A percentile compares a stretch with the other conserved stretches of the same genome.
These are phyloP conservation scores for Fusarium guadeloupense DNA, from an alignment of 2,329 filamentous ascomycete species.

Conservation along the genomic window DNA sequence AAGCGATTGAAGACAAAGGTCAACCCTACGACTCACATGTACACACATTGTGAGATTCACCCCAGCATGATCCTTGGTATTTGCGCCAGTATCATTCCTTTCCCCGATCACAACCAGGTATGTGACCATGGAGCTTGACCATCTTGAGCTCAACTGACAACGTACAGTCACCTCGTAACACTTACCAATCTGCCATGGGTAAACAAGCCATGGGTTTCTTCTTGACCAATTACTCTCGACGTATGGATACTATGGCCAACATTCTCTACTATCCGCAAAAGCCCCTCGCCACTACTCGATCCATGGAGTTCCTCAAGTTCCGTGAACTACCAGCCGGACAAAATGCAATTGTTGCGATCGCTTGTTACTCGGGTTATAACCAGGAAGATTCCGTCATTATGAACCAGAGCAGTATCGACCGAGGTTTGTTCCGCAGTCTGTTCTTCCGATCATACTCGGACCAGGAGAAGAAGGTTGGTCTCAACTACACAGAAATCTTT, in stretches of 20 bases:
- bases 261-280: conserved; percentile 99
- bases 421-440: conserved; percentile 94
- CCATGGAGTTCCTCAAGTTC: conserved; percentile 99
- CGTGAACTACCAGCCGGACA: conserved; percentile 95
- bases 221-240: conserved; percentile 93
- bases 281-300: conserved; percentile 91
- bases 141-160: conserved; percentile 4
- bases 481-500: conserved; percentile 91
- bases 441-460: conserved; percentile 99
- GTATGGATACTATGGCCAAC: conserved; percentile 99
- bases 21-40: conserved; percentile 87
- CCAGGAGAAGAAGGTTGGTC: conserved; percentile 93
- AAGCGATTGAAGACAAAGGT: conserved; percentile 88
- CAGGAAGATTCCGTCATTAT: conserved; percentile 99
- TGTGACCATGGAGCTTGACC: conserved; percentile 33
- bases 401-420: conserved; percentile 99
- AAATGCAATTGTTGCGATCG: conserved; percentile 97
- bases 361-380: conserved; percentile 98
- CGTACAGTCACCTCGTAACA: conserved; percentile 89
- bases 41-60: conserved; percentile 99
- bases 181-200: conserved; percentile 99
- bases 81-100: conserved; percentile 98
- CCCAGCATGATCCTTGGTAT: conserved; percentile 99
- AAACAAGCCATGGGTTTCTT: conserved; percentile 99
- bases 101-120: conserved; percentile 97